Evolutionary conservation across 2,329 filamentous ascomycete species (phyloP).

Genomic region (Aspergillus neotritici): DNA sequence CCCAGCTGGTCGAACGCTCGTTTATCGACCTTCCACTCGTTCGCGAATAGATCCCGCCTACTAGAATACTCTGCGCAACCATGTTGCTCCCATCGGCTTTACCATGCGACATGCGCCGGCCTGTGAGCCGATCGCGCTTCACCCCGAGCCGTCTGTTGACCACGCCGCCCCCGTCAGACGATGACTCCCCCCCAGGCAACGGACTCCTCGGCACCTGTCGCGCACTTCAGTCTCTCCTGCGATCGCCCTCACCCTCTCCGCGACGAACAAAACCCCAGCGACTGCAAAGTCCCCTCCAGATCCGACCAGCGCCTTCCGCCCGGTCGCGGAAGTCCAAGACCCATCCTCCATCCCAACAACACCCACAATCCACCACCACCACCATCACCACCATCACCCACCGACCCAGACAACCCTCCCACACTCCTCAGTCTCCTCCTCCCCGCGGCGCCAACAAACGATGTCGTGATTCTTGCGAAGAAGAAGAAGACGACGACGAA

Average conservation of each 20-base stretch:
- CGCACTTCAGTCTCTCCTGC: conserved; percentile 38
- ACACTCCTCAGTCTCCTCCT: conserved; percentile 21
- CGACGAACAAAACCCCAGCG: conserved; percentile 31
- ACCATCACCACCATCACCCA: conserved; percentile 13
- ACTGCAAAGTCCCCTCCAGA: conserved; percentile 37
- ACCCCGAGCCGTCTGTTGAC: conserved; percentile 32
- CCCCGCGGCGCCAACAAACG: conserved; percentile 37
- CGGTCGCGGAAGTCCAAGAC: conserved; percentile 23
- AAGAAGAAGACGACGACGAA: conserved; percentile 16
- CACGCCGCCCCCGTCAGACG: conserved; percentile 36
- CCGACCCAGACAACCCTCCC: conserved; percentile 17
- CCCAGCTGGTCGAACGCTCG: conserved; percentile 4
- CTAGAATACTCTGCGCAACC: conserved; percentile 10
- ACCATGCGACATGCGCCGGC: conserved; percentile 39
- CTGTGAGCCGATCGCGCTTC: conserved; percentile 28
- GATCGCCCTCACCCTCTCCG: conserved; percentile 35
- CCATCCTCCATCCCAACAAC: conserved; percentile 5
- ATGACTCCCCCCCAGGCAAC: conserved; percentile 31
- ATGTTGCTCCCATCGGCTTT: conserved; percentile 45
- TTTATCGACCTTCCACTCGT: conserved; percentile 7
- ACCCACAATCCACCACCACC: neutral
- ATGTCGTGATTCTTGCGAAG: conserved; percentile 28
- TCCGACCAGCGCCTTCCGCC: conserved; percentile 24
- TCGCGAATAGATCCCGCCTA: conserved; percentile 1
- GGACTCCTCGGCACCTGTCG: conserved; percentile 39